These are phyloP conservation scores for Tricladium varicosporioides DNA, from an alignment of 2,329 filamentous ascomycete genomes.

Conservation along the genomic window DNA sequence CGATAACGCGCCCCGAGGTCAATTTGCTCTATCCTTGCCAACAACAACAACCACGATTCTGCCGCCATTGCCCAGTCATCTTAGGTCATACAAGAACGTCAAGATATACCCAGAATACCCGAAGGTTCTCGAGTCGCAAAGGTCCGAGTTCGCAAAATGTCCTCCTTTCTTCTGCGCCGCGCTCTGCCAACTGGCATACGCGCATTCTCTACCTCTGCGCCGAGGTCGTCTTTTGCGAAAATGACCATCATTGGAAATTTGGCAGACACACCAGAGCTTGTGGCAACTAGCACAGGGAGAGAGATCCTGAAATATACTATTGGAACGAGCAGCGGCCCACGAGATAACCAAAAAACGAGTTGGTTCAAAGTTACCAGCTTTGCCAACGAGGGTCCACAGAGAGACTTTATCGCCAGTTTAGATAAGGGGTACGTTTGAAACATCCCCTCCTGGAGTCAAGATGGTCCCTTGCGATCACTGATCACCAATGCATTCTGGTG, in stretches of 20 bases:
- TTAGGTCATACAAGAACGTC: no score
- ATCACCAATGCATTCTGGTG: no score
- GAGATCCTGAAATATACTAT: conserved; percentile 78
- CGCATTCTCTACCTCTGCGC: conserved; percentile 69
- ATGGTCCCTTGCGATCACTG: no score
- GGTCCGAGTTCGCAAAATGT: conserved; percentile 21
- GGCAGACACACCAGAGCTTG: conserved; percentile 73
- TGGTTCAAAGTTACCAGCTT: conserved; percentile 85
- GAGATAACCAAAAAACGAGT: conserved; percentile 72
- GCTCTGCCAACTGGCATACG: conserved; percentile 49
- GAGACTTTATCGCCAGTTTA: conserved; percentile 70
- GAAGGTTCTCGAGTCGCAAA: no score
- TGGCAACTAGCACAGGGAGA: conserved; percentile 64
- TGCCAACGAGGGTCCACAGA: conserved; percentile 59
- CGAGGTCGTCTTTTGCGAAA: conserved; percentile 64
- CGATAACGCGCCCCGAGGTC: no score
- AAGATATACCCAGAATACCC: no score
- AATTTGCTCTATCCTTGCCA: no score
- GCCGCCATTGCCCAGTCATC: no score
- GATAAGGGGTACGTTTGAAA: conserved; percentile 74
- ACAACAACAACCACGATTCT: no score
- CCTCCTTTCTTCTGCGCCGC: conserved; percentile 34
- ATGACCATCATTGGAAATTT: conserved; percentile 88
- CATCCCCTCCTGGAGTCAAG: neutral
- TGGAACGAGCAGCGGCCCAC: conserved; percentile 63